phyloP scores from a whole-genome alignment of 805 yeast species.

The Candida peoriensis region DNA sequence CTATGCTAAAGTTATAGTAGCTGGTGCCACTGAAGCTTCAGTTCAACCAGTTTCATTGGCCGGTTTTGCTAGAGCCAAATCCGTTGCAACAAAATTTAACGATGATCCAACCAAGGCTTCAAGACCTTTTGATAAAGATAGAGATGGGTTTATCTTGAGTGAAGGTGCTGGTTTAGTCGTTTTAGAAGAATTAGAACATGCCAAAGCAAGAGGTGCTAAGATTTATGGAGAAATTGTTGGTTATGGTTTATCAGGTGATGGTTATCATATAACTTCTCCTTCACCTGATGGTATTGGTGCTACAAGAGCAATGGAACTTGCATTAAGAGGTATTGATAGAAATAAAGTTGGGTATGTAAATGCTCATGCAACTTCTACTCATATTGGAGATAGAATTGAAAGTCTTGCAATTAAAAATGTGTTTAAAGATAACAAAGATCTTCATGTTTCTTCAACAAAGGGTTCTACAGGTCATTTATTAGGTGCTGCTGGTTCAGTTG shows the following conservation, averaged over 20 bases:
- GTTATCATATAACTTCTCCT: constrained; percentile 91
- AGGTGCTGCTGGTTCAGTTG: constrained; percentile 97
- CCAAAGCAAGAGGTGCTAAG: constrained; percentile 52
- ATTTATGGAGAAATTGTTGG: constrained; percentile 83
- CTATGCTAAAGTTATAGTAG: constrained; percentile 80
- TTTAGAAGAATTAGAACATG: constrained; percentile 75
- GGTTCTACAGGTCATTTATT: constrained; percentile 91
- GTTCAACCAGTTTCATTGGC: constrained; percentile 83
- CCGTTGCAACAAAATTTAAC: constrained; percentile 60
- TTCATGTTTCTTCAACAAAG: constrained; percentile 75
- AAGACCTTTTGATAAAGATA: constrained; percentile 74
- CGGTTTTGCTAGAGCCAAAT: constrained; percentile 87
- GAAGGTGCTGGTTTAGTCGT: constrained; percentile 89
- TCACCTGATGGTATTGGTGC: constrained; percentile 82
- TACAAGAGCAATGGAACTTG: constrained; percentile 71
- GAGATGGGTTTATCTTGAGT: constrained; percentile 88
- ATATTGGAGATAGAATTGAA: constrained; percentile 86
- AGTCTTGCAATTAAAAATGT: constrained; percentile 61
- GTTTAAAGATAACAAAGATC: constrained; percentile 33
- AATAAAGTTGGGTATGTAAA: constrained; percentile 68
- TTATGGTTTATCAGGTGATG: constrained; percentile 90
- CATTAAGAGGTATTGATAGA: constrained; percentile 46
- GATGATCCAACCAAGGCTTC: constrained; percentile 64
- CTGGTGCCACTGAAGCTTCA: constrained; percentile 92
- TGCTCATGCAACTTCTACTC: constrained; percentile 96